phyloP scores from a whole-genome alignment of 176 grass and related monocot genomes.

The Puya raimondii region DNA sequence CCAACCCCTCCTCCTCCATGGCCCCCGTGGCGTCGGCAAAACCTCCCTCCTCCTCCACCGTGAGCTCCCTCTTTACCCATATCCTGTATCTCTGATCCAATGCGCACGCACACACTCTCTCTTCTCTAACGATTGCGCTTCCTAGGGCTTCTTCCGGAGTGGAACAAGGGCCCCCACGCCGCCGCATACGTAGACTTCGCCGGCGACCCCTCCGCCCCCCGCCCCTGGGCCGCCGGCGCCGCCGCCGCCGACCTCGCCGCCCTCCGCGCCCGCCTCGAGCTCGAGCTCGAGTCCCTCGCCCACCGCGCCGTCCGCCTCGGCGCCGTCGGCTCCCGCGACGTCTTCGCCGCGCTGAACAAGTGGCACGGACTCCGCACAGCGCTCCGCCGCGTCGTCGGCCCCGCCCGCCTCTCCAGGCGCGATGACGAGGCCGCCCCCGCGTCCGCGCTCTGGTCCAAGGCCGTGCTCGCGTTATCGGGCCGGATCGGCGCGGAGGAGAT shows the following conservation, averaged over 20 bases:
- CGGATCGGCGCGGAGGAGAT: constrained; percentile 9
- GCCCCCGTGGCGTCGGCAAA: constrained; percentile 84
- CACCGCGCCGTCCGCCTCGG: constrained; percentile 46
- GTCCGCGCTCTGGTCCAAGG: constrained; percentile 72
- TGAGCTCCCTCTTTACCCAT: constrained; percentile 8
- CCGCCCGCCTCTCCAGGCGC: constrained; percentile 11
- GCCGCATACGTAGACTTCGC: constrained; percentile 72
- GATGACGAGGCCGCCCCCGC: constrained; percentile 19
- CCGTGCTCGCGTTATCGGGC: constrained; percentile 29
- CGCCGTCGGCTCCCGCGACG: constrained; percentile 57
- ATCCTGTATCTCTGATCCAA: background rate
- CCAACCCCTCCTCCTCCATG: constrained; percentile 71
- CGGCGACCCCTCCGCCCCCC: constrained; percentile 7
- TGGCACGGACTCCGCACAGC: constrained; percentile 52
- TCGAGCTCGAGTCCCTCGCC: constrained; percentile 61
- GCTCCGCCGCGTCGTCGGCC: constrained; percentile 31
- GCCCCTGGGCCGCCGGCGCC: constrained; percentile 22
- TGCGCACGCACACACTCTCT: constrained; percentile 4
- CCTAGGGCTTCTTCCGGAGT: constrained; percentile 65
- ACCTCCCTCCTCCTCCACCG: constrained; percentile 66
- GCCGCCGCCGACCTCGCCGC: constrained; percentile 21
- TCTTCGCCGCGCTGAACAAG: constrained; percentile 53
- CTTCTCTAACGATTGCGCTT: background rate
- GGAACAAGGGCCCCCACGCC: constrained; percentile 60
- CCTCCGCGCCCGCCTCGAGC: constrained; percentile 57